phyloP scores from a whole-genome alignment of 1,284 basidiomycete species.

The Rhodotorula mucilaginosa region DNA sequence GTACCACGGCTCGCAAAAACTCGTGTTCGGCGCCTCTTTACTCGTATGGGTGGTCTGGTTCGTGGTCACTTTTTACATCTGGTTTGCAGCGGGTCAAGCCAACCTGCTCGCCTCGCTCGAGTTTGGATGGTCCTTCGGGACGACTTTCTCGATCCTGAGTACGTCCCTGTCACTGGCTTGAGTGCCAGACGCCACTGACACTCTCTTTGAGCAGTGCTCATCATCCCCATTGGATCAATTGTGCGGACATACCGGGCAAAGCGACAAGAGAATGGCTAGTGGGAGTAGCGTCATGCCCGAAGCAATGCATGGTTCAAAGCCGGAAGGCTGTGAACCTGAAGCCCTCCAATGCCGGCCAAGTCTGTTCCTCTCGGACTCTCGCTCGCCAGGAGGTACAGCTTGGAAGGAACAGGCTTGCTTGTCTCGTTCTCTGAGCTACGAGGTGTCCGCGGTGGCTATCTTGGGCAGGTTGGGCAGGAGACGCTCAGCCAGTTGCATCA shows the following conservation, averaged over 20 bases:
- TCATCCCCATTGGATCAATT: constrained; percentile 5
- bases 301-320: too few species aligned
- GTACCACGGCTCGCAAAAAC: constrained; percentile 10
- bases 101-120: constrained; percentile 24
- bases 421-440: too few species aligned
- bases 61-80: constrained; percentile 7
- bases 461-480: not conserved
- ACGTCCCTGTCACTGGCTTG: not conserved
- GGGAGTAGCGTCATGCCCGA: too few species aligned
- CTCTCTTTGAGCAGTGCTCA: constrained; percentile 2
- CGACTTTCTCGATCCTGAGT: constrained; percentile 15
- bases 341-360: too few species aligned
- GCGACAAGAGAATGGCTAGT: not conserved
- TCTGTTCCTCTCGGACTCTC: too few species aligned
- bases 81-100: constrained; percentile 7
- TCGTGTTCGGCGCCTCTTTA: constrained; percentile 28
- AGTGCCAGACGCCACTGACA: not conserved
- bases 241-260: not conserved
- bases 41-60: constrained; percentile 21
- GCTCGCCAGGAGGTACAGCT: too few species aligned
- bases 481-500: constrained; percentile 8
- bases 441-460: too few species aligned
- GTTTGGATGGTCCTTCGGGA: constrained; percentile 24
- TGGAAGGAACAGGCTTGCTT: too few species aligned
- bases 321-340: too few species aligned